Evolutionary conservation across 495 filamentous ascomycete genomes (phyloP), one percentile per base, ranked within the genome.

Genomic region (Penicillium silybi): DNA sequence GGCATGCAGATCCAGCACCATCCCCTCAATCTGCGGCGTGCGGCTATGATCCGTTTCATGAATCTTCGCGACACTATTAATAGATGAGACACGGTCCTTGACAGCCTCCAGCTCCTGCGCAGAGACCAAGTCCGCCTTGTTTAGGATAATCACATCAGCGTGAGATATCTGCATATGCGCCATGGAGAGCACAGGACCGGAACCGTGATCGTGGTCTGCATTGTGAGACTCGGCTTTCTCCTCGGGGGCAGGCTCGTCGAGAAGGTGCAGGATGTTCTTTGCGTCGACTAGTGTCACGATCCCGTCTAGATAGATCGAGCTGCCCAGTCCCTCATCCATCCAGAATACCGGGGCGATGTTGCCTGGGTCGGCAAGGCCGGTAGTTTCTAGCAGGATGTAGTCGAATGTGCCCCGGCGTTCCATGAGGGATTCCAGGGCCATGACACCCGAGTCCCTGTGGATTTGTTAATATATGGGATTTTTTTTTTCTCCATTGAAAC

Each of bases 311-410:
- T 92, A 97, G 56, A 98, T 95, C 16, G 84, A 89, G 66, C 90
- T 95, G 2, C 89, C 92, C 23, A 98, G 76, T 11, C 90, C 93
- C 43, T 96, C 91, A 59, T 98, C 93, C 38, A 97, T 84, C 93
- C 93, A 98, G 70, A 98, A 98, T 16, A 97, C 69, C 0, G 95
- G 93, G 2, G 95, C 93, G 40, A 98, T 83, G 58, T 97, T 97
- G 5, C 93, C 93, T 0, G 93, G 93, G 67, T 98, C 93, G 11
- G 93, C 93, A 9, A 98, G 79, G 0, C 93, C 93, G 2, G 92
- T 97, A 1, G 95, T 97, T 70, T 98, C 93, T 20, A 98, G 86
- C 1, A 98, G 84, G 58, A 98, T 96, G 73, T 97, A 97, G 78
- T 98, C 95, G 63, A 98, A 97, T 32, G 85, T 82, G 37, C 93